phyloP scores from a whole-genome alignment of 2,329 filamentous ascomycete genomes.

The Pezicula rhizophila region DNA sequence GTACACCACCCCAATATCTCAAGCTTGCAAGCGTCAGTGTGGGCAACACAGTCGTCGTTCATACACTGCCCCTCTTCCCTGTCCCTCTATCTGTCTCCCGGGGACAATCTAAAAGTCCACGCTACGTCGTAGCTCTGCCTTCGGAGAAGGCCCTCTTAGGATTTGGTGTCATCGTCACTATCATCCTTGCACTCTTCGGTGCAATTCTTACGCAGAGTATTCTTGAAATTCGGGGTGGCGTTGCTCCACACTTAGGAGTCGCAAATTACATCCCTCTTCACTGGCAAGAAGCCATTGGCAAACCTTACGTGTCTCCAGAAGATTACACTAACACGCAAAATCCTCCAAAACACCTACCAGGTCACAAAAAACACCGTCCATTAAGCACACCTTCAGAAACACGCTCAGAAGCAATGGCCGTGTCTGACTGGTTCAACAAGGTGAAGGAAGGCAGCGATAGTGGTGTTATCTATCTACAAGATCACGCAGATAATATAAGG shows the following conservation, averaged over 20 bases:
- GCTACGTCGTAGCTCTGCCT: constrained; percentile 26
- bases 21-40: constrained; percentile 28
- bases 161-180: constrained; percentile 13
- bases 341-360: not conserved
- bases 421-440: not conserved
- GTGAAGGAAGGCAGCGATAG: constrained; percentile 7
- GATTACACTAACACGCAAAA: constrained; percentile 4
- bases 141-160: constrained; percentile 18
- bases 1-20: constrained; percentile 22
- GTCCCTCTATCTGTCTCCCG: constrained; percentile 23
- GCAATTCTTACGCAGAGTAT: constrained; percentile 23
- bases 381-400: not conserved
- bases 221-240: constrained; percentile 23
- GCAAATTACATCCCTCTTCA: constrained; percentile 17
- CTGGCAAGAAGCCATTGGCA: constrained; percentile 20
- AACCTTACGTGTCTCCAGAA: constrained; percentile 15
- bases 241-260: constrained; percentile 17
- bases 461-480: constrained; percentile 9
- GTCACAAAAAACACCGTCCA: constrained; percentile 1
- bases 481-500: constrained; percentile 7
- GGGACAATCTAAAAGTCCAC: constrained; percentile 22
- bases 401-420: not conserved
- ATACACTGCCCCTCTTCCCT: constrained; percentile 28
- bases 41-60: constrained; percentile 28
- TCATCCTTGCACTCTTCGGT: constrained; percentile 17